Conservation (phyloP, 805 yeast genomes). For the Candida hispaniensis region DNA sequence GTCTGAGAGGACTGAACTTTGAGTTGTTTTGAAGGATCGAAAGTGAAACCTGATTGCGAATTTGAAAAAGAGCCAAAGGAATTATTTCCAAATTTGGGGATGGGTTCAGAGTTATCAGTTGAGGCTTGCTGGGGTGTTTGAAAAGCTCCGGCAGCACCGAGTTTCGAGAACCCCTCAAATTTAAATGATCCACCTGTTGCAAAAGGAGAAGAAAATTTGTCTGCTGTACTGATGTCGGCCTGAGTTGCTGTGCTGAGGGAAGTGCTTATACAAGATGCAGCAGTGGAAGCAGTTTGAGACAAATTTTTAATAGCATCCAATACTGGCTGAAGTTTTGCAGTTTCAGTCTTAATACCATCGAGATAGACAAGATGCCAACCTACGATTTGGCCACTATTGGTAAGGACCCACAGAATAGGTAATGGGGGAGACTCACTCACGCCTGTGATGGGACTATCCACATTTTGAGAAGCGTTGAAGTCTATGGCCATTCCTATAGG, state of each 20-base stretch:
- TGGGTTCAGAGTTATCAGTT: constrained; percentile 3
- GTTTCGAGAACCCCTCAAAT: not conserved
- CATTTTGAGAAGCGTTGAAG: constrained; percentile 35
- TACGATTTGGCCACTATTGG: constrained; percentile 50
- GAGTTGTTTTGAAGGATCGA: no score
- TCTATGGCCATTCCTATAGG: constrained; percentile 65
- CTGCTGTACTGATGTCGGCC: constrained; percentile 1
- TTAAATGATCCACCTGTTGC: no score
- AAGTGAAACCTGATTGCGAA: constrained; percentile 6
- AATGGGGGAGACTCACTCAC: constrained; percentile 49
- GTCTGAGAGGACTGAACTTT: no score
- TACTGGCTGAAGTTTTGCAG: constrained; percentile 23
- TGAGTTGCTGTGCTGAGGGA: not conserved
- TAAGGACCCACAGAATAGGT: constrained; percentile 55
- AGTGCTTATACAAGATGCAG: constrained; percentile 10
- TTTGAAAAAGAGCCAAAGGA: constrained; percentile 1
- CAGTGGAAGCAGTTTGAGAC: constrained; percentile 15
- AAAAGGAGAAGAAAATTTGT: not conserved
- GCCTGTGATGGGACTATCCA: constrained; percentile 45
- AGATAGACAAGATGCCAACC: constrained; percentile 58
- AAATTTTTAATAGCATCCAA: constrained; percentile 6
- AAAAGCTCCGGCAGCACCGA: constrained; percentile 10
- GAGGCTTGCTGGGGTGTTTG: constrained; percentile 2
- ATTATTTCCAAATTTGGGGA: constrained; percentile 1
- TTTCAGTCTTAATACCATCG: constrained; percentile 35